Conservation (phyloP, 495 filamentous ascomycete genomes). For the Aspergillus sclerotiicarbonarius region DNA sequence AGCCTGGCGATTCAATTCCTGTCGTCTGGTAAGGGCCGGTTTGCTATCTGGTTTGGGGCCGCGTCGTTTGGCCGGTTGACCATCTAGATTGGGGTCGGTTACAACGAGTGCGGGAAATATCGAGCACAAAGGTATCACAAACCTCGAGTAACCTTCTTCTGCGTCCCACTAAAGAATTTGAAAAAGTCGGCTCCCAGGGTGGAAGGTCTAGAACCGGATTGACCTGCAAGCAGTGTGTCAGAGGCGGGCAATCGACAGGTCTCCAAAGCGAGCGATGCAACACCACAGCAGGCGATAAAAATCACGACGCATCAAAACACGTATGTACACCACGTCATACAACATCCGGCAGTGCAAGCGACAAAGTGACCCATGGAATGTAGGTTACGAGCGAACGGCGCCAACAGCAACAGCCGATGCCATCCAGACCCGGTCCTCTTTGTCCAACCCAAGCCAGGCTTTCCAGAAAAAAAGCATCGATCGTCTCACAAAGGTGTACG, state of each 20-base stretch:
- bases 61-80: constrained; percentile 80
- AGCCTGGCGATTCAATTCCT: constrained; percentile 93
- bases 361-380: neutral
- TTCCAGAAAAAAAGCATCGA: neutral
- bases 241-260: neutral
- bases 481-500: too few relatives aligned
- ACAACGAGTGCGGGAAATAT: neutral
- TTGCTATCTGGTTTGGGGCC: constrained; percentile 97
- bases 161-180: constrained; percentile 31
- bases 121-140: constrained; percentile 4
- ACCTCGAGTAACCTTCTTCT: constrained; percentile 40
- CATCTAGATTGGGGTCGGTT: constrained; percentile 52
- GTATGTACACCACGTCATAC: too few relatives aligned
- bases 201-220: constrained; percentile 11
- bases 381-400: neutral
- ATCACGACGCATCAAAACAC: too few relatives aligned
- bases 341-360: neutral
- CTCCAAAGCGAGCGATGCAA: neutral
- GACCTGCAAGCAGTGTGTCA: neutral
- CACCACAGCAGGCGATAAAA: neutral
- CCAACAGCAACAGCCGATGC: neutral
- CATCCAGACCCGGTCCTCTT: neutral
- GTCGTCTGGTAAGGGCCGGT: constrained; percentile 85
- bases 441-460: neutral
- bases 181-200: constrained; percentile 36